Percentiles rank a stretch among this genome's conserved stretches.
Conservation (phyloP, 1,284 basidiomycete species). For the Singerocomus inundabilis region DNA sequence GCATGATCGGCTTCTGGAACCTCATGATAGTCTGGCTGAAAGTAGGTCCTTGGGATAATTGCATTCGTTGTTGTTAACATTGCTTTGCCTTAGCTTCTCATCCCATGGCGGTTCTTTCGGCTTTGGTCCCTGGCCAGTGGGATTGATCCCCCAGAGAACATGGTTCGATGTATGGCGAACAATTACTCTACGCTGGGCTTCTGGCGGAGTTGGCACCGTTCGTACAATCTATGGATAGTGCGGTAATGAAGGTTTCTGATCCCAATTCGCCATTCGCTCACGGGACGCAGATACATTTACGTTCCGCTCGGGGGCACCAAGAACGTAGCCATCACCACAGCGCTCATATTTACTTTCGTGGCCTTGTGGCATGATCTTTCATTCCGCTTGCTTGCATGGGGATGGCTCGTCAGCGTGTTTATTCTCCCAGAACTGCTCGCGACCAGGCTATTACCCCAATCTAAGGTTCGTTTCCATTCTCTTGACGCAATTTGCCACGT, state of each 20-base stretch:
- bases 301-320: slow-evolving; percentile 85
- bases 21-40: slow-evolving; percentile 96
- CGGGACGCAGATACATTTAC: slow-evolving; percentile 79
- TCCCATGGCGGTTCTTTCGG: slow-evolving; percentile 98
- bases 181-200: slow-evolving; percentile 95
- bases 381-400: slow-evolving; percentile 90
- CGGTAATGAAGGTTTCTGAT: slow-evolving; percentile 48
- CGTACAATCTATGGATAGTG: slow-evolving; percentile 95
- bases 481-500: neutral
- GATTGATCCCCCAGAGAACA: slow-evolving; percentile 95
- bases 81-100: slow-evolving; percentile 64
- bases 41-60: slow-evolving; percentile 44
- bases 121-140: slow-evolving; percentile 91
- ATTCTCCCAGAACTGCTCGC: slow-evolving; percentile 84
- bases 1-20: slow-evolving; percentile 98
- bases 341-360: slow-evolving; percentile 95
- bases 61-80: neutral
- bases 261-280: neutral
- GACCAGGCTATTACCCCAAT: slow-evolving; percentile 55
- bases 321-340: slow-evolving; percentile 64
- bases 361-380: slow-evolving; percentile 98
- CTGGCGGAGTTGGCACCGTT: slow-evolving; percentile 96
- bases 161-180: slow-evolving; percentile 98
- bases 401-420: slow-evolving; percentile 93
- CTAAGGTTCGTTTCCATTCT: slow-evolving; percentile 54